phyloP scores from a whole-genome alignment of 2,329 filamentous ascomycete genomes.

The Xylariomycetidae sp. region DNA sequence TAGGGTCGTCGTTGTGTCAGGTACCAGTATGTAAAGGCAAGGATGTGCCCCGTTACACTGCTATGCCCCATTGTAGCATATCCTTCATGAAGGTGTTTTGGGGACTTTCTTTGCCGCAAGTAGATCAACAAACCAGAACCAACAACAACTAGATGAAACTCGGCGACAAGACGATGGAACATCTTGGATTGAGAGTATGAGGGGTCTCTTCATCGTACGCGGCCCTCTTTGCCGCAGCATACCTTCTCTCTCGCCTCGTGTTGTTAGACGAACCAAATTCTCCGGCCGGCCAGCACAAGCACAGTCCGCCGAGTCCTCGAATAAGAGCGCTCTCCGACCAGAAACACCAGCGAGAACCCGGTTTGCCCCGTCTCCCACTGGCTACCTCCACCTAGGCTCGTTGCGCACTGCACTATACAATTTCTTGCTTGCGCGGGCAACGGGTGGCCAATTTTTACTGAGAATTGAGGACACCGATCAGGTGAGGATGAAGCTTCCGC shows the following conservation, averaged over 20 bases:
- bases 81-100: too few species aligned
- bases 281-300: constrained; percentile 15
- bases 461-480: constrained; percentile 95
- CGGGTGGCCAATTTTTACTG: constrained; percentile 83
- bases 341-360: constrained; percentile 69
- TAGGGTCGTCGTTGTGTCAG: too few species aligned
- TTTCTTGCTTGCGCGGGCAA: constrained; percentile 81
- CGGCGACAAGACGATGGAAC: not conserved
- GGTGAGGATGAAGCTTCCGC: constrained; percentile 38
- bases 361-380: constrained; percentile 93
- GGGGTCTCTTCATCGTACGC: constrained; percentile 14
- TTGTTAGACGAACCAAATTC: constrained; percentile 22
- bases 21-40: too few species aligned
- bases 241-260: constrained; percentile 8
- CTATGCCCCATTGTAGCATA: too few species aligned
- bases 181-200: constrained; percentile 11
- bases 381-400: constrained; percentile 87
- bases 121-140: too few species aligned
- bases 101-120: too few species aligned
- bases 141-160: not conserved
- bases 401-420: constrained; percentile 93
- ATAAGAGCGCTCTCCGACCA: constrained; percentile 35
- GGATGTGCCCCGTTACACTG: too few species aligned
- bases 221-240: constrained; percentile 15
- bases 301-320: constrained; percentile 8